A percentile compares a stretch with the other conserved stretches of the same genome.
These are phyloP conservation scores for Ceratobasidium sp. DNA, from an alignment of 1,284 basidiomycete species.

Conservation along the genomic window DNA sequence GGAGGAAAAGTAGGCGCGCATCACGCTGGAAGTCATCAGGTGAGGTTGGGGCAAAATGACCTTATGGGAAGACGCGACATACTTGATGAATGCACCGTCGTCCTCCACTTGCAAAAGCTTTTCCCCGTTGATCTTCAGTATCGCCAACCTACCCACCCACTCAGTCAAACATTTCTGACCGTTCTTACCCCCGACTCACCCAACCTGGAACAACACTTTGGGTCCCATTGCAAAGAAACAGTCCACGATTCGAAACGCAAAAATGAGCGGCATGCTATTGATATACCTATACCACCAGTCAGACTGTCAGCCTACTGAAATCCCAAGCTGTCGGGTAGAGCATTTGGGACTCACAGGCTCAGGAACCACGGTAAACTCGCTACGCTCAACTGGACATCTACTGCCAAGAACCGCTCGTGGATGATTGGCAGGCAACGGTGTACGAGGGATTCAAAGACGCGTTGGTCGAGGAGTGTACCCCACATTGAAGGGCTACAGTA, in stretches of 20 bases:
- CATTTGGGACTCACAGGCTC: slow-evolving; percentile 73
- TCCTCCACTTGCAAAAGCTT: slow-evolving; percentile 95
- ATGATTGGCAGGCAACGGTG: slow-evolving; percentile 90
- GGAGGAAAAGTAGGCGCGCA: slow-evolving; percentile 94
- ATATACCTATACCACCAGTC: slow-evolving; percentile 74
- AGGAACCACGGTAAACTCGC: slow-evolving; percentile 99
- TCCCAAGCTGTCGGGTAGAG: neutral
- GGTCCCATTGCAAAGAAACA: slow-evolving; percentile 99
- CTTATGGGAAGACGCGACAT: slow-evolving; percentile 51
- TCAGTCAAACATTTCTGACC: neutral
- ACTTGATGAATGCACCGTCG: slow-evolving; percentile 97
- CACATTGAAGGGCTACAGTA: slow-evolving; percentile 93
- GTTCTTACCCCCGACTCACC: slow-evolving; percentile 66
- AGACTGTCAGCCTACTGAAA: neutral
- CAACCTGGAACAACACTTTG: slow-evolving; percentile 97
- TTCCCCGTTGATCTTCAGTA: slow-evolving; percentile 98
- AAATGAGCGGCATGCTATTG: slow-evolving; percentile 99
- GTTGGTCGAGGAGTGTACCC: slow-evolving; percentile 96
- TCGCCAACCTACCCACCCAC: slow-evolving; percentile 68
- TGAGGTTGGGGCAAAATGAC: slow-evolving; percentile 8
- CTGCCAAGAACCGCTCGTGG: slow-evolving; percentile 90
- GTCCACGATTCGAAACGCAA: slow-evolving; percentile 98
- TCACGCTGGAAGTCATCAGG: slow-evolving; percentile 68
- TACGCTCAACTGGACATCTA: slow-evolving; percentile 97
- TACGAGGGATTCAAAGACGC: slow-evolving; percentile 98